Evolutionary conservation across 345 rosid genomes (phyloP).

Genomic region (Corchorus olitorius): DNA sequence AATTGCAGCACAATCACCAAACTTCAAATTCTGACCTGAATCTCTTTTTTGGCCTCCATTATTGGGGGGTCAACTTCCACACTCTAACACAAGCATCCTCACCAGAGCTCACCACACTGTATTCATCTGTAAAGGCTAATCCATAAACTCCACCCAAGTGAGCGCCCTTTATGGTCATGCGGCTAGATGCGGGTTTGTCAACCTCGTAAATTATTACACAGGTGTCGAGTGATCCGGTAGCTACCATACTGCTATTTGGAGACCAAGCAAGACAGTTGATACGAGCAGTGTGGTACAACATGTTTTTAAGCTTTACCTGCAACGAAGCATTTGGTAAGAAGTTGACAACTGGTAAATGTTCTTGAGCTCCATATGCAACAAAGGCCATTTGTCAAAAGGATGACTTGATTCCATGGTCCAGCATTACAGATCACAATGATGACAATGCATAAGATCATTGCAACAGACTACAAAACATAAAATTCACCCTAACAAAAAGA

Average conservation of each 20-base stretch:
- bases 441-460: neutral
- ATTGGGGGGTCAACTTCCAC: conserved; percentile 44
- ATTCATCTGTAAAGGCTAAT: conserved; percentile 54
- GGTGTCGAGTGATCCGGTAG: conserved; percentile 76
- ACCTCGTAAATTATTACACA: conserved; percentile 67
- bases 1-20: neutral
- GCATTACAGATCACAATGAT: neutral
- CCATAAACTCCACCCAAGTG: conserved; percentile 78
- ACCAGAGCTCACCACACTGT: conserved; percentile 61
- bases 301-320: conserved; percentile 76
- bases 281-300: conserved; percentile 76
- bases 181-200: conserved; percentile 66
- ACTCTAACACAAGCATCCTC: conserved; percentile 76
- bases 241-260: conserved; percentile 64
- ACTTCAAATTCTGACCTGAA: neutral
- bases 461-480: neutral
- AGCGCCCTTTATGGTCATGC: conserved; percentile 64
- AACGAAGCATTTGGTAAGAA: conserved; percentile 11
- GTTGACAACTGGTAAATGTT: neutral
- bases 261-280: conserved; percentile 82
- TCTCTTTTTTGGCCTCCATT: neutral
- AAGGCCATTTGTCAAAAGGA: neutral
- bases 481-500: neutral
- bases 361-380: neutral
- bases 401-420: neutral